Evolutionary conservation across 192 early-diverging fungal genomes (phyloP).

Genomic region (Chytriomyces hyalinus): DNA sequence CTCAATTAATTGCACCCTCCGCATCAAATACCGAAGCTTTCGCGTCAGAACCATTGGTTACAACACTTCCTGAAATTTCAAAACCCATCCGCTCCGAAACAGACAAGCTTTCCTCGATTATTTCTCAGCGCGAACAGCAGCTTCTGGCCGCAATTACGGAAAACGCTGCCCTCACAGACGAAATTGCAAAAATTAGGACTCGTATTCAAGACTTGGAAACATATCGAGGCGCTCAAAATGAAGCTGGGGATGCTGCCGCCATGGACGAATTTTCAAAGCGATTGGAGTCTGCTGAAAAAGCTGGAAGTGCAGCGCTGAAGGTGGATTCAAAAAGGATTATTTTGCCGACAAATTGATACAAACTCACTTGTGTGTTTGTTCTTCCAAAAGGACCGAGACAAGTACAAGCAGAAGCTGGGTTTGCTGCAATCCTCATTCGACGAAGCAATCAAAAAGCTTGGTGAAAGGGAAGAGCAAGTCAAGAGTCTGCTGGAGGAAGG

Average conservation of each 20-base stretch:
- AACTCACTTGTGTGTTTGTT: neutral
- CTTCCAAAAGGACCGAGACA: conserved; percentile 17
- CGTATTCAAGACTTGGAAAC: conserved; percentile 1
- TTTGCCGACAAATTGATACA: neutral
- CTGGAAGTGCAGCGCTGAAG: conserved; percentile 14
- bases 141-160: conserved; percentile 45
- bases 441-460: conserved; percentile 35
- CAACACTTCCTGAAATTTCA: neutral
- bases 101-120: conserved; percentile 11
- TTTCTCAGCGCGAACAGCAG: conserved; percentile 50
- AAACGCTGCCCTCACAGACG: conserved; percentile 44
- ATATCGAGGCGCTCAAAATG: neutral
- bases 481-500: conserved; percentile 47
- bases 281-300: conserved; percentile 28
- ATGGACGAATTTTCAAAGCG: conserved; percentile 32
- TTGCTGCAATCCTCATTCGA: conserved; percentile 35
- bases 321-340: conserved; percentile 10
- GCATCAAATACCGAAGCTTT: neutral
- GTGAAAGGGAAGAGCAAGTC: conserved; percentile 46
- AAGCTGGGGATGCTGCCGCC: conserved; percentile 1
- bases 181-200: conserved; percentile 18
- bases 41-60: neutral
- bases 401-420: conserved; percentile 12
- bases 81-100: conserved; percentile 2
- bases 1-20: neutral